Evolutionary conservation across 225 moss, liverwort and hornwort species (phyloP).

Genomic region (Sphagnum tenellum): DNA sequence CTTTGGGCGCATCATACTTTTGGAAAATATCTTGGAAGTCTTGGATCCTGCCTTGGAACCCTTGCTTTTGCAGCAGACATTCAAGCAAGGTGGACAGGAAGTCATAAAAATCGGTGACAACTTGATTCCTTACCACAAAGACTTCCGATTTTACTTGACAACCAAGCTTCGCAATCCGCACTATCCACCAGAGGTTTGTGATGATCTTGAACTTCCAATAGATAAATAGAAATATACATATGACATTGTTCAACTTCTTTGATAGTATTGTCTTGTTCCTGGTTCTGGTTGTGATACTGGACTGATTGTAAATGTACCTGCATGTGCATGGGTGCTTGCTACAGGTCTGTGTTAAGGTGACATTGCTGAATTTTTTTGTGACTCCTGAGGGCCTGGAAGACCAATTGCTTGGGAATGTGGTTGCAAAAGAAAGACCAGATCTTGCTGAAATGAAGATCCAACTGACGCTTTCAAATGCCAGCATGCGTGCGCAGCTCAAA

Average conservation of each 20-base stretch:
- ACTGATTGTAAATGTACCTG: constrained; percentile 1
- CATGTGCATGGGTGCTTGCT: background rate
- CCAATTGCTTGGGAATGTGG: constrained; percentile 72
- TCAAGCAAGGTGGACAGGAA: constrained; percentile 80
- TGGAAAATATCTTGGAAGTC: constrained; percentile 75
- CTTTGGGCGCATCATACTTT: constrained; percentile 57
- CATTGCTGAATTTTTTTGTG: constrained; percentile 85
- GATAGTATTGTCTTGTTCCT: background rate
- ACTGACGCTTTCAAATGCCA: constrained; percentile 80
- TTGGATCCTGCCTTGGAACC: constrained; percentile 84
- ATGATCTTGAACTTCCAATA: no score
- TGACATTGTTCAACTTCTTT: no score
- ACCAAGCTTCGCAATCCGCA: constrained; percentile 89
- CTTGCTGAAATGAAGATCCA: constrained; percentile 78
- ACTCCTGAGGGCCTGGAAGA: constrained; percentile 84
- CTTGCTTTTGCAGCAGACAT: constrained; percentile 80
- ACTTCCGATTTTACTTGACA: constrained; percentile 76
- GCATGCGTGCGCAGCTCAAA: constrained; percentile 78
- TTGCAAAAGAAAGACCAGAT: constrained; percentile 73
- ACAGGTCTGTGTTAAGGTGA: constrained; percentile 87
- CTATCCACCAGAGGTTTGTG: constrained; percentile 67
- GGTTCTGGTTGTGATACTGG: background rate
- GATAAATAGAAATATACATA: no score
- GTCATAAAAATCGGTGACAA: constrained; percentile 94
- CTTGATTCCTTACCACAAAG: constrained; percentile 79